A percentile compares a stretch with the other conserved stretches of the same genome.
Evolutionary conservation across 768 basidiomycete genomes (phyloP).

Genomic region (Exsudoporus frostii): DNA sequence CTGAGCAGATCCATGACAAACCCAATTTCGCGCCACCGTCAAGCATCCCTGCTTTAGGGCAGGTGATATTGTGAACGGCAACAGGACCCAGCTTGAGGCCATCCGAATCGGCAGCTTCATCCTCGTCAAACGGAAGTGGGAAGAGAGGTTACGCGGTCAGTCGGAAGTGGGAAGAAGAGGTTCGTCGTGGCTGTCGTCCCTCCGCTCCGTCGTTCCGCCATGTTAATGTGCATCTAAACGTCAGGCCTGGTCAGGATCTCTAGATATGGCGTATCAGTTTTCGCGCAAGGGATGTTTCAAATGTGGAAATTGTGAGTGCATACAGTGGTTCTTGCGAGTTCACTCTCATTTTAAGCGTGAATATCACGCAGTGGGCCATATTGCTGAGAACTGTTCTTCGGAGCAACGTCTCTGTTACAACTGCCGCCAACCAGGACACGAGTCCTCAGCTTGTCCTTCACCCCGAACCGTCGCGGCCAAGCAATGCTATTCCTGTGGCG

Average conservation of each 20-base stretch:
- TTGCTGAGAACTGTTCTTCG: conserved; percentile 88
- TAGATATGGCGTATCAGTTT: conserved; percentile 74
- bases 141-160: conserved; percentile 61
- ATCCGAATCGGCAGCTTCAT: conserved; percentile 43
- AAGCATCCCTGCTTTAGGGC: conserved; percentile 32
- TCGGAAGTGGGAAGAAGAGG: conserved; percentile 76
- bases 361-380: conserved; percentile 70
- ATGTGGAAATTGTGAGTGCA: conserved; percentile 81
- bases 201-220: conserved; percentile 4
- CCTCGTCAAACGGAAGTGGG: conserved; percentile 64
- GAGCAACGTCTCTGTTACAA: conserved; percentile 92
- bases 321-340: conserved; percentile 6
- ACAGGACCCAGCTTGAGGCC: conserved; percentile 12
- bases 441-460: conserved; percentile 82
- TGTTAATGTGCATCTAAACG: conserved; percentile 32
- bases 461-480: conserved; percentile 81
- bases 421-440: conserved; percentile 92
- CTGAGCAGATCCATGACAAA: conserved; percentile 8
- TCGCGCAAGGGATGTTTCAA: conserved; percentile 90
- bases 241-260: conserved; percentile 43
- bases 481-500: conserved; percentile 92
- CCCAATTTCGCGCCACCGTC: conserved; percentile 23
- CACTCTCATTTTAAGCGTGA: conserved; percentile 12
- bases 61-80: conserved; percentile 23
- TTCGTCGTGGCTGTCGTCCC: conserved; percentile 26